Evolutionary conservation across 305 asterid species (phyloP).

Genomic region (Salvia sclarea): DNA sequence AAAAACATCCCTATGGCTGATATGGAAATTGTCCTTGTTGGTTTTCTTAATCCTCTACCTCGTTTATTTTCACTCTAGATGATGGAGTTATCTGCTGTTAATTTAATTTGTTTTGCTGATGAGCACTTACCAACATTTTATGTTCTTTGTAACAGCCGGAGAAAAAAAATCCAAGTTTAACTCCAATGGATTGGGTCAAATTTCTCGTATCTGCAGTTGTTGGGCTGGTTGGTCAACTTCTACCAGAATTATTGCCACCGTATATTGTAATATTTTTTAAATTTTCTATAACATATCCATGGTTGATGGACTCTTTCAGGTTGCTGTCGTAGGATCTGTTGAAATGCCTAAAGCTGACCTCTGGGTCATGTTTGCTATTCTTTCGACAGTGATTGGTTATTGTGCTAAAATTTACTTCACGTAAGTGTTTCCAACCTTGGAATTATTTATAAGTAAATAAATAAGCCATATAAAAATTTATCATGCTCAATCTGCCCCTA

Average conservation of each 20-base stretch:
- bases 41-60: constrained; percentile 37
- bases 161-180: constrained; percentile 93
- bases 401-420: constrained; percentile 98
- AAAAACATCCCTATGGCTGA: constrained; percentile 98
- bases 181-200: constrained; percentile 99
- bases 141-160: constrained; percentile 69
- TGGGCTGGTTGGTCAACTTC: constrained; percentile 81
- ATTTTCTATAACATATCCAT: constrained; percentile 4
- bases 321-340: constrained; percentile 91
- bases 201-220: constrained; percentile 83
- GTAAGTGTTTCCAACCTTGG: constrained; percentile 48
- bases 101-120: constrained; percentile 18
- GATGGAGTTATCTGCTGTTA: constrained; percentile 19
- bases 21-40: constrained; percentile 95
- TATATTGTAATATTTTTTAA: background rate
- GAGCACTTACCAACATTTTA: constrained; percentile 11
- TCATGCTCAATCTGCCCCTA: background rate
- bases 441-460: background rate
- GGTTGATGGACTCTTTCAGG: constrained; percentile 56
- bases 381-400: constrained; percentile 94
- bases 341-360: constrained; percentile 97
- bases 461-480: background rate
- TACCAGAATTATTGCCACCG: background rate
- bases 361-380: constrained; percentile 92
- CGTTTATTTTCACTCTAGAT: constrained; percentile 21